phyloP scores from a whole-genome alignment of 345 rosid species.

The Crucihimalaya himalaica region DNA sequence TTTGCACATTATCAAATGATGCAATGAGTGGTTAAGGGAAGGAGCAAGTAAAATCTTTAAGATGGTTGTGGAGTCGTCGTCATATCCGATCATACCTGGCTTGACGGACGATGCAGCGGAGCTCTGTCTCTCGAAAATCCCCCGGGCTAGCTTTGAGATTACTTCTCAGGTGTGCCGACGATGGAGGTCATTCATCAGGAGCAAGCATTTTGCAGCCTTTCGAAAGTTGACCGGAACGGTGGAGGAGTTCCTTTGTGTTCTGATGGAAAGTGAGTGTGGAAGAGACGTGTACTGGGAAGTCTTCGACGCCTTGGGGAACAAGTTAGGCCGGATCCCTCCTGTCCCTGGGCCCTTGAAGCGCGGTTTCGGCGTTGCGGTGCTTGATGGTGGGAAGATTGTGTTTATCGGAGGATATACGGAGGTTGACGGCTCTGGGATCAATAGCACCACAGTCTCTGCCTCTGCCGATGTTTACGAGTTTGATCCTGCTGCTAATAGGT shows the following conservation, averaged over 20 bases:
- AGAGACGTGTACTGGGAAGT: slow-evolving; percentile 89
- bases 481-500: slow-evolving; percentile 83
- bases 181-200: slow-evolving; percentile 71
- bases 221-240: slow-evolving; percentile 62
- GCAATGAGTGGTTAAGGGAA: neutral
- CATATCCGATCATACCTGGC: slow-evolving; percentile 54
- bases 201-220: slow-evolving; percentile 68
- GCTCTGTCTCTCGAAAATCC: slow-evolving; percentile 70
- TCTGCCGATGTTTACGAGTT: slow-evolving; percentile 74
- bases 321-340: slow-evolving; percentile 55
- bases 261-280: slow-evolving; percentile 61
- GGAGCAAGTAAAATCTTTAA: neutral
- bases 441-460: slow-evolving; percentile 46
- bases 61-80: slow-evolving; percentile 2
- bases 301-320: slow-evolving; percentile 60
- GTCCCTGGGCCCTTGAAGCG: slow-evolving; percentile 73
- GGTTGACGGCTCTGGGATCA: slow-evolving; percentile 46
- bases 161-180: slow-evolving; percentile 69
- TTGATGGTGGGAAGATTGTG: slow-evolving; percentile 67
- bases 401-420: slow-evolving; percentile 72
- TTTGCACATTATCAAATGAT: slow-evolving; percentile 2
- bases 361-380: slow-evolving; percentile 70
- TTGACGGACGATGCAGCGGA: slow-evolving; percentile 86
- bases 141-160: slow-evolving; percentile 55
- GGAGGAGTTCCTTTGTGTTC: slow-evolving; percentile 76